phyloP scores from a whole-genome alignment of 78 protist species.

The Tieghemostelium lacteum region DNA sequence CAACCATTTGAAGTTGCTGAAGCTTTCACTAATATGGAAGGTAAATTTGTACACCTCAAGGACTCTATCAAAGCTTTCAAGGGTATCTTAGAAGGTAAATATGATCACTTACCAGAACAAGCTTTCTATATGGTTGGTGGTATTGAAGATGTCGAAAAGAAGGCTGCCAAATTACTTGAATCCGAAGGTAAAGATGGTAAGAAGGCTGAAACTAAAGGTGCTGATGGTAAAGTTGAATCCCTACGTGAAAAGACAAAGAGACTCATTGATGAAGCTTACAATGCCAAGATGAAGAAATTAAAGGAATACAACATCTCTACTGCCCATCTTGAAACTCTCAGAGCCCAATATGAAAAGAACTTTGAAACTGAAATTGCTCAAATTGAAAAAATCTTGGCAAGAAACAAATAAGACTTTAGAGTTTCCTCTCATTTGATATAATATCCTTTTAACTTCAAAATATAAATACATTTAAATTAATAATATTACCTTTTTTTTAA shows the following conservation, averaged over 20 bases:
- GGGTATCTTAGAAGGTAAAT: constrained; percentile 91
- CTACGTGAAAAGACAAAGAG: constrained; percentile 33
- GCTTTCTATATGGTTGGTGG: constrained; percentile 99
- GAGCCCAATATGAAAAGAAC: constrained; percentile 44
- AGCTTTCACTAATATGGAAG: constrained; percentile 97
- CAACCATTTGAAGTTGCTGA: constrained; percentile 99
- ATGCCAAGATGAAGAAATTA: constrained; percentile 53
- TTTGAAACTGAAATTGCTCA: constrained; percentile 48
- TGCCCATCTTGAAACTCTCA: constrained; percentile 20
- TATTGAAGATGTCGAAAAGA: constrained; percentile 90
- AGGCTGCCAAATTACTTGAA: constrained; percentile 90
- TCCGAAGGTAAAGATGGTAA: constrained; percentile 18
- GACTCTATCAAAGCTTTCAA: constrained; percentile 95
- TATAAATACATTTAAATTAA: too few species aligned
- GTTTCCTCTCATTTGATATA: background rate
- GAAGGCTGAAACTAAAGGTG: constrained; percentile 4
- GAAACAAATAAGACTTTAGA: background rate
- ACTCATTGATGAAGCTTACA: constrained; percentile 73
- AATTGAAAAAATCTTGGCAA: constrained; percentile 25
- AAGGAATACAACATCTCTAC: constrained; percentile 58
- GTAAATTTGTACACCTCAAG: constrained; percentile 91
- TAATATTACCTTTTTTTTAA: too few species aligned
- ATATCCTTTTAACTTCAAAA: too few species aligned
- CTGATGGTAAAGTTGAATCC: constrained; percentile 9
- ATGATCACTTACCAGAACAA: constrained; percentile 96